phyloP scores from a whole-genome alignment of 768 basidiomycete genomes.

The Suillus subalutaceus region DNA sequence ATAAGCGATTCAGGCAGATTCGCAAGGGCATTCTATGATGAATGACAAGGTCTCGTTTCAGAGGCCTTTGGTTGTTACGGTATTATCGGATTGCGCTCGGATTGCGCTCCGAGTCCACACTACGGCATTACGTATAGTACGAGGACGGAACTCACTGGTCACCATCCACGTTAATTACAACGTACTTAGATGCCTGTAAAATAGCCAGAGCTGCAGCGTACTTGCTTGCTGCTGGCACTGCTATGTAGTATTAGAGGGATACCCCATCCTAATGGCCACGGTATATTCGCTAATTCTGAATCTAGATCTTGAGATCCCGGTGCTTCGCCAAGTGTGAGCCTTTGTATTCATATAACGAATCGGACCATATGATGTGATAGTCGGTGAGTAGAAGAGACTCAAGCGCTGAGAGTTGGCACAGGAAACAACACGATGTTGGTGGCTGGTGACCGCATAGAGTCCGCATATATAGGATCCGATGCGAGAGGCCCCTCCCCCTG shows the following conservation, averaged over 20 bases:
- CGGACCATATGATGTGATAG: neutral
- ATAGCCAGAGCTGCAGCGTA: neutral
- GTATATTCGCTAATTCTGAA: neutral
- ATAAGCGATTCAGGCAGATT: slow-evolving; percentile 6
- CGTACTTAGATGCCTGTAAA: neutral
- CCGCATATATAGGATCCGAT: neutral
- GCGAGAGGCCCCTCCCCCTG: neutral
- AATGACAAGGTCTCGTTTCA: neutral
- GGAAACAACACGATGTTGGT: slow-evolving; percentile 1
- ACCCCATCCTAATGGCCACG: neutral
- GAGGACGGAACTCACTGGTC: neutral
- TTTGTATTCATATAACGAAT: neutral
- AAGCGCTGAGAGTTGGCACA: neutral
- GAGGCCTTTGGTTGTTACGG: neutral
- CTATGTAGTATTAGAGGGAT: neutral
- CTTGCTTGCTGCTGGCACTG: neutral
- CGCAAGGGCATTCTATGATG: slow-evolving; percentile 1
- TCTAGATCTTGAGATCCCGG: neutral
- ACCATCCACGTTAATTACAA: neutral
- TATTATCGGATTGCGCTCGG: neutral
- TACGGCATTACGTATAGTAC: neutral
- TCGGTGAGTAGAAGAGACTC: neutral
- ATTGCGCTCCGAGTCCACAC: neutral
- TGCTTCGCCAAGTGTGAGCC: neutral
- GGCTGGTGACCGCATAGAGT: neutral